Base-by-base conservation (phyloP, 768 basidiomycete genomes). In the Inosperma sp. region DNA sequence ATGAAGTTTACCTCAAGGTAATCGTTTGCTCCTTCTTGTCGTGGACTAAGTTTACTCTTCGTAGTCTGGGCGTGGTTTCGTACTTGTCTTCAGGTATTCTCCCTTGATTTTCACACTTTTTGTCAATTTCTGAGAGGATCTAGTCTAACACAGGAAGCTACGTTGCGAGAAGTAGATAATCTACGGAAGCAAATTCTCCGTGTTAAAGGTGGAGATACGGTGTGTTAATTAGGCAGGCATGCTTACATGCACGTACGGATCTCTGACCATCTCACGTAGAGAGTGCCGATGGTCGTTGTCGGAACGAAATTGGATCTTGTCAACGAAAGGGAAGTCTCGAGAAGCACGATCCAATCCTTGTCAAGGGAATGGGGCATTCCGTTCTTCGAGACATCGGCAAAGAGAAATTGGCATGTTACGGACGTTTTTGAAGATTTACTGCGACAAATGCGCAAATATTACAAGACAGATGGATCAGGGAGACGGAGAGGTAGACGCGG, bases 321-420 rank as follows among this genome's bases (percentile, higher is more conserved):
- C 22, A 82, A 78, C 52, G 91, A 93, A 65, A 79, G 92, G 26
- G 88, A 92, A 62, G 86, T 93, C 5, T 79, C 81, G 14, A 73
- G 76, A 39, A 71, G 63, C 34, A 80, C 79, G 0, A 85, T 90
- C 27, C 79, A 84, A 60, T 68, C 78, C 8, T 77, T 88, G 9
- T 79, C 84, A 16, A 72, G 66, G 26, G 74, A 74, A 2, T 90
- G 88, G 88, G 71, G 72, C 12, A 68, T 88, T n/a, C 86, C 76
- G 8, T 86, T 88, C 61, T 91, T 86, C 62, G 90, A 92, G 69
- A 92, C 89, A 3, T 90, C 88, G n/a, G 87, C 89, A 8, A 92
- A 91, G 65, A 75, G 80, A 40, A 83, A 90, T 61, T 88, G 86
- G 88, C 81, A 91, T 57, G 76, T 92, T 47, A 69, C 69, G 7